phyloP scores from a whole-genome alignment of 208 protist species.

The Tritrichomonas musculus region DNA sequence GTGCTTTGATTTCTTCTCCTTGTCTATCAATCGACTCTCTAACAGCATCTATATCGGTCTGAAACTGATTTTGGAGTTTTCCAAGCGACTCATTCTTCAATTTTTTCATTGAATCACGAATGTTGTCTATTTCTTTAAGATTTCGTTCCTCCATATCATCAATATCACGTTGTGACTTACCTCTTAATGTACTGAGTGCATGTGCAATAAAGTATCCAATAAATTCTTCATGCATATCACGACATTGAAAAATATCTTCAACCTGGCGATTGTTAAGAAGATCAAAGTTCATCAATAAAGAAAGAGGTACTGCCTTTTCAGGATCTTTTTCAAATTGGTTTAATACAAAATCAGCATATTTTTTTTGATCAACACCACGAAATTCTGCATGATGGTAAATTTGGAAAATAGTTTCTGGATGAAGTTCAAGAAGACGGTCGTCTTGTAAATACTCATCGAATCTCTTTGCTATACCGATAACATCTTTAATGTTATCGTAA shows the following conservation, averaged over 20 bases:
- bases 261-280: not conserved
- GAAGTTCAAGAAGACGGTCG: not conserved
- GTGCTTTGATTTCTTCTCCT: too few species aligned
- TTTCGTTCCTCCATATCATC: too few species aligned
- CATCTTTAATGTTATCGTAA: too few species aligned
- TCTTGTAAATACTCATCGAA: not conserved
- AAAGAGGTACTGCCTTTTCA: not conserved
- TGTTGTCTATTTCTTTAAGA: too few species aligned
- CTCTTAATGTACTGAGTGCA: not conserved
- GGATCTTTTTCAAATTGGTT: not conserved
- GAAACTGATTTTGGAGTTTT: too few species aligned
- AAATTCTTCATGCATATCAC: not conserved
- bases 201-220: not conserved
- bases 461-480: too few species aligned
- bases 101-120: too few species aligned
- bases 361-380: not conserved
- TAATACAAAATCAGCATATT: not conserved
- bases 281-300: not conserved
- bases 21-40: too few species aligned
- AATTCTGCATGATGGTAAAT: not conserved
- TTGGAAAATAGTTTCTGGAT: not conserved
- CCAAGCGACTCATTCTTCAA: too few species aligned
- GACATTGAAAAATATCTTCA: not conserved
- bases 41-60: too few species aligned
- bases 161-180: not conserved